Conservation (phyloP, 2,329 filamentous ascomycete genomes). For the Fusarium lyarnte region DNA sequence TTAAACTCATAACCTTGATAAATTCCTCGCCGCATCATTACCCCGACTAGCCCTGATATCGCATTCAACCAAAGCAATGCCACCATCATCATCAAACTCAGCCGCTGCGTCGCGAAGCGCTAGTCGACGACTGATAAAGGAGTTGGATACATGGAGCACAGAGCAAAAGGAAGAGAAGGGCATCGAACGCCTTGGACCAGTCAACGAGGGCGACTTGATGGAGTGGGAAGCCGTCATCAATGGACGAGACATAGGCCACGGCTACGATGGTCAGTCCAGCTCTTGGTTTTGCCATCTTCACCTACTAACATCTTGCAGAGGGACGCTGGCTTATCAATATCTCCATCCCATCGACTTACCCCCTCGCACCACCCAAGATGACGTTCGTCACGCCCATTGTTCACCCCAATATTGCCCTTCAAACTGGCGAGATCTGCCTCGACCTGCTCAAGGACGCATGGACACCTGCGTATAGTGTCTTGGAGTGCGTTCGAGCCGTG, state of each 20-base stretch:
- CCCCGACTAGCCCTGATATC: slow-evolving; percentile 2
- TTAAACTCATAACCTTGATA: background rate
- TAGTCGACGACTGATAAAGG: slow-evolving; percentile 66
- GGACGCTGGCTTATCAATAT: slow-evolving; percentile 89
- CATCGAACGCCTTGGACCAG: slow-evolving; percentile 68
- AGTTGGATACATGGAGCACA: slow-evolving; percentile 63
- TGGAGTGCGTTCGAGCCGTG: slow-evolving; percentile 76
- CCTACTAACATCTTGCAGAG: slow-evolving; percentile 47
- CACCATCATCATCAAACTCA: slow-evolving; percentile 32
- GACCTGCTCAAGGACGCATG: slow-evolving; percentile 83
- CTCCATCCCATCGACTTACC: slow-evolving; percentile 79
- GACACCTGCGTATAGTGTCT: slow-evolving; percentile 86
- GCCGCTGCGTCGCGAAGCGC: slow-evolving; percentile 55
- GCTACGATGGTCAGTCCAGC: slow-evolving; percentile 61
- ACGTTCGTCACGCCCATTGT: slow-evolving; percentile 85
- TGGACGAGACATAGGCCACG: slow-evolving; percentile 63
- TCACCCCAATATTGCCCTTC: slow-evolving; percentile 78
- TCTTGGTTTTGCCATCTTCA: background rate
- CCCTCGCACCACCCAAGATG: slow-evolving; percentile 79
- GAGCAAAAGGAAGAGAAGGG: slow-evolving; percentile 61
- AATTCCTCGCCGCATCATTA: background rate
- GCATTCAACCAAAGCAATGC: slow-evolving; percentile 17
- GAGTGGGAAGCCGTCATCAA: slow-evolving; percentile 69
- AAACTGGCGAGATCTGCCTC: slow-evolving; percentile 91
- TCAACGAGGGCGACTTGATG: slow-evolving; percentile 64